phyloP scores from a whole-genome alignment of 257 asterid genomes.

The Solanum chiquidenum region DNA sequence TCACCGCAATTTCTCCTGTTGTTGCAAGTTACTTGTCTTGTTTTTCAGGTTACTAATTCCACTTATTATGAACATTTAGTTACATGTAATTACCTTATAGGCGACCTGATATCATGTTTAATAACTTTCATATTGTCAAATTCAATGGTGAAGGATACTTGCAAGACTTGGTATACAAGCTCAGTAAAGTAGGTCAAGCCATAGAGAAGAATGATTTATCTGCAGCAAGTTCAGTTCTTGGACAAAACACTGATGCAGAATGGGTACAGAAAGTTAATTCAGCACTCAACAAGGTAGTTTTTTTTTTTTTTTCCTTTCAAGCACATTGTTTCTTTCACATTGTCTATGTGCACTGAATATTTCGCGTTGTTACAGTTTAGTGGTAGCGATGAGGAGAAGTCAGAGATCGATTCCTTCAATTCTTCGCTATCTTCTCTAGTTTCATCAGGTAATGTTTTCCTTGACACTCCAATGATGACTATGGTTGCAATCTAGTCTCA shows the following conservation, averaged over 20 bases:
- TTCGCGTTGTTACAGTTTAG: constrained; percentile 45
- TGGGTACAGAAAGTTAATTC: constrained; percentile 68
- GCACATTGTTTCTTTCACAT: not conserved
- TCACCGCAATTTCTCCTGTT: not conserved
- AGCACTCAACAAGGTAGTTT: constrained; percentile 68
- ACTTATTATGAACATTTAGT: not conserved
- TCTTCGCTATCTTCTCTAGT: constrained; percentile 54
- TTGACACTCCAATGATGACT: not conserved
- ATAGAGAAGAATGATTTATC: constrained; percentile 71
- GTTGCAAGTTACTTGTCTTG: not conserved
- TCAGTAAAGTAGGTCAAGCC: constrained; percentile 77
- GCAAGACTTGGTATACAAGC: constrained; percentile 82
- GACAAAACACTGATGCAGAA: constrained; percentile 49
- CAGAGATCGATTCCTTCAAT: constrained; percentile 56
- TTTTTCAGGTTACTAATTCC: not conserved
- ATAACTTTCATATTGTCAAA: not conserved
- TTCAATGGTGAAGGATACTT: constrained; percentile 48
- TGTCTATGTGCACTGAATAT: not conserved
- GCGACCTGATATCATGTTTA: not conserved
- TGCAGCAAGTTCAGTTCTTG: constrained; percentile 59
- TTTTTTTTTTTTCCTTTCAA: not conserved
- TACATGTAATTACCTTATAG: not conserved
- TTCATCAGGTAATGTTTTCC: constrained; percentile 42
- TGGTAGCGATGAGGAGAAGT: constrained; percentile 69
- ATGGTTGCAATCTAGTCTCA: not conserved